Base-by-base conservation (phyloP, 148 eudicot species). In the Rhododendron kiyosumense region DNA sequence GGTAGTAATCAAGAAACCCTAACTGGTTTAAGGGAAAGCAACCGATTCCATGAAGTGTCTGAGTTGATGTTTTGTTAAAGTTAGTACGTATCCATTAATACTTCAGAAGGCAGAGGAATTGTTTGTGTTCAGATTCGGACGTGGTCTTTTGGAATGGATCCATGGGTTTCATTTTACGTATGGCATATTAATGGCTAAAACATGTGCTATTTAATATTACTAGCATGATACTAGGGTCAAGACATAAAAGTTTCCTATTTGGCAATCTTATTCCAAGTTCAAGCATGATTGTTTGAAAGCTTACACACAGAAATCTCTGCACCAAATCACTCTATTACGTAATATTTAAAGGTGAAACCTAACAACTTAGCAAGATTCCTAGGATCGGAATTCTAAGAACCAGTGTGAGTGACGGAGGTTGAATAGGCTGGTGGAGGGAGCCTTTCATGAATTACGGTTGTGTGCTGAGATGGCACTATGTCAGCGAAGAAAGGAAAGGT, bases 161-260 rank as follows among this genome's bases (percentile, higher is more conserved):
- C 81, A 78, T 78, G 81, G 36, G 81, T 78, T 45, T 43, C 20
- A 78, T n/a, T 78, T 78, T 46, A 51, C 57, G 34, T 7, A 78
- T n/a, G 36, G 7, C 49, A 24, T n/a, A 46, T 78, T 78, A 46
- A n/a, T 46, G 7, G 52, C 7, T 18, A 46, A 4, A 59, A 14
- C 30, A 1, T 78, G 30, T n/a, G 26, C 28, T 43, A 15, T 78
- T 43, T 45, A 22, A 43, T 22, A 43, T 45, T 12, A 78, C 81
- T 20, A 43, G 52, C 46, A 43, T 11, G 3, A 43, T 78, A 20
- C 28, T 9, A 43, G 26, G 46, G 79, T 75, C 79, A 38, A 78
- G 81, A 4, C 10, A 22, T 78, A 38, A 43, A 11, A 78, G 49
- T 9, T 43, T 24, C 30, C 52, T 78, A 71, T 71, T 71, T 11